Evolutionary conservation across 495 filamentous ascomycete genomes (phyloP), one percentile per base, ranked within the genome.

Genomic region (Penicillium flavigenum): DNA sequence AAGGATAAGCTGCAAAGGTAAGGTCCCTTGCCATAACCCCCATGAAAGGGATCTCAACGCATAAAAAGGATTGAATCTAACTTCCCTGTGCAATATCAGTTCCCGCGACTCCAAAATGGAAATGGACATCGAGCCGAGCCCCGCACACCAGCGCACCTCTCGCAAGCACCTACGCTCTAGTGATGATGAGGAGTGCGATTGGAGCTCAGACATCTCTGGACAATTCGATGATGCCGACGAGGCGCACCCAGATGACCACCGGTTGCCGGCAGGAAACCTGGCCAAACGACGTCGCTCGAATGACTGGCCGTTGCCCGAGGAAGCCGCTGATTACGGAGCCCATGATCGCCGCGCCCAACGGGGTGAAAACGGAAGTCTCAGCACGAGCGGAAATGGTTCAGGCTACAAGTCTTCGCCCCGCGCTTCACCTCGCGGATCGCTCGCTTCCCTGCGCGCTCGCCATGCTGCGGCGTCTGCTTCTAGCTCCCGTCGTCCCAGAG

Each of bases 231-330:
- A 79, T 48, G 76, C 74, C 7, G 72, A 77, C 8, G 76, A 77
- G 47, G 60, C 50, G 3, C 59, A 63, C n/a, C 43, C 47, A 31
- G 66, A 69, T 5, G 58, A 58, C 19, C 60, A 61, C 39, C 57
- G 64, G 3, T 65, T 68, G 0, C 61, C 60, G 1, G 67, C 69
- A 5, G 65, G 62, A 4, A 73, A 76, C 42, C 71, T 71, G 0
- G 64, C 61, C 10, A 83, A 83, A 61, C 65, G 78, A 34, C 76
- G 73, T 12, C 72, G 78, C 6, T 76, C 76, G 1, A 79, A 75
- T 38, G 76, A 79, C 47, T 83, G 80, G 80, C 79, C 80, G 29
- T 60, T 79, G 27, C 67, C 66, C 7, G 64, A 72, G 20, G 68
- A 69, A 41, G 61, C 59, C 1, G 66, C 66, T 3, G 66, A 69